Evolutionary conservation across 257 asterid species (phyloP), one percentile per base, ranked within the genome.

Genomic region (Primulina eburnea): DNA sequence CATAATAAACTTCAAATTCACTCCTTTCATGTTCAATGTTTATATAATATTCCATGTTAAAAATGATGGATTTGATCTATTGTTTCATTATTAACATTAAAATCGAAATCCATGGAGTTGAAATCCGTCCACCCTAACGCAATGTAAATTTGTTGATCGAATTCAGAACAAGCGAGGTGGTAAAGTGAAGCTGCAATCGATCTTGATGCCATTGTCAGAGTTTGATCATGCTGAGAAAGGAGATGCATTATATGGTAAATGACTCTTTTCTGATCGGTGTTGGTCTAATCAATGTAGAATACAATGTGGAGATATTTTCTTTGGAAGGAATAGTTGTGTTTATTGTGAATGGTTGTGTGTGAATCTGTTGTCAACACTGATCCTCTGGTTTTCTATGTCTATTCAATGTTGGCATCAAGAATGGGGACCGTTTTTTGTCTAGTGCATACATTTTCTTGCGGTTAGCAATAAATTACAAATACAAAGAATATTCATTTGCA

Each of bases 211-310:
- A 2, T 84, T 81, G 7, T 76, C 94, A 0, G 97, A 90, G 72
- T 90, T 88, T 61, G 89, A 86, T 77, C 82, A 90, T 70, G 78
- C 76, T 9, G 97, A 88, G n/a, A 90, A 90, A 29, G 95, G 97
- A 52, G 97, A 88, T 74, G 97, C 95, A 1, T 73, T 88, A 64
- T 85, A 86, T 77, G 97, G 97, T 88, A 82, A 74, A 66, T 24
- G 12, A 58, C 32, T 24, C 7, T 69, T 62, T 60, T 47, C 73
- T 26, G 57, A 12, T 50, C 64, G 35, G 35, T 5, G 62, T 24
- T 33, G 1, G 20, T 32, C 58, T 43, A 29, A 18, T 35, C 64
- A 16, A 52, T 29, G 18, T 43, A 53, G 50, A 4, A 17, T 71
- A 11, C 26, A 2, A 2, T 74, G 29, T 38, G 66, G 61, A 69